Evolutionary conservation across 108 stramenopile species (phyloP).

Genomic region (Schizochytrium sp.): DNA sequence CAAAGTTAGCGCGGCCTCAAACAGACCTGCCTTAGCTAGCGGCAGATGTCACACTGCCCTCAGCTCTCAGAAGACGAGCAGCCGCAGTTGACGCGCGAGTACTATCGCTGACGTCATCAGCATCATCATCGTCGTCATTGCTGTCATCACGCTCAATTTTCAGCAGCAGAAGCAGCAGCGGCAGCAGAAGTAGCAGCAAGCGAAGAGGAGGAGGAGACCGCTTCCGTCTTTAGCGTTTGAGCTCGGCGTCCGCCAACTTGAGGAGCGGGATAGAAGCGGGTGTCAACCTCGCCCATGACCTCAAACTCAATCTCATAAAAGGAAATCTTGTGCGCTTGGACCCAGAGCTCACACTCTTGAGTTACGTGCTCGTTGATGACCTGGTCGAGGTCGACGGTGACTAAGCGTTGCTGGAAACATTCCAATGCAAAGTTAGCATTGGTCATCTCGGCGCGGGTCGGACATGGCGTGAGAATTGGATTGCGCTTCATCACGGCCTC

Average conservation of each 20-base stretch:
- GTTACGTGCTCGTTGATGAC: not conserved
- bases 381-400: not conserved
- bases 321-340: not conserved
- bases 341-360: not conserved
- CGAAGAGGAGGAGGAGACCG: not conserved
- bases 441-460: not conserved
- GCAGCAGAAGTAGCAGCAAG: no score
- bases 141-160: no score
- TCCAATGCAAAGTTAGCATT: not conserved
- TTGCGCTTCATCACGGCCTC: not conserved
- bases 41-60: no score
- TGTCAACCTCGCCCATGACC: not conserved
- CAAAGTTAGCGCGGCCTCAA: no score
- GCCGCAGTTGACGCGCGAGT: no score
- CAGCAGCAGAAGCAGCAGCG: no score
- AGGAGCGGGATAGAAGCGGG: not conserved
- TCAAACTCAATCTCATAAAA: not conserved
- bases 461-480: not conserved
- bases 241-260: not conserved
- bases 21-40: no score
- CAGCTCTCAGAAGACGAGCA: no score
- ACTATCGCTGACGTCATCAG: no score
- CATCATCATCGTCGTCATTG: no score
- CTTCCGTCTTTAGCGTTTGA: not conserved
- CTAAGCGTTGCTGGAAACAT: not conserved